Percentiles rank a stretch among this genome's conserved stretches.
Conservation (phyloP, 1,284 basidiomycete species). For the Pseudozyma flocculosa region DNA sequence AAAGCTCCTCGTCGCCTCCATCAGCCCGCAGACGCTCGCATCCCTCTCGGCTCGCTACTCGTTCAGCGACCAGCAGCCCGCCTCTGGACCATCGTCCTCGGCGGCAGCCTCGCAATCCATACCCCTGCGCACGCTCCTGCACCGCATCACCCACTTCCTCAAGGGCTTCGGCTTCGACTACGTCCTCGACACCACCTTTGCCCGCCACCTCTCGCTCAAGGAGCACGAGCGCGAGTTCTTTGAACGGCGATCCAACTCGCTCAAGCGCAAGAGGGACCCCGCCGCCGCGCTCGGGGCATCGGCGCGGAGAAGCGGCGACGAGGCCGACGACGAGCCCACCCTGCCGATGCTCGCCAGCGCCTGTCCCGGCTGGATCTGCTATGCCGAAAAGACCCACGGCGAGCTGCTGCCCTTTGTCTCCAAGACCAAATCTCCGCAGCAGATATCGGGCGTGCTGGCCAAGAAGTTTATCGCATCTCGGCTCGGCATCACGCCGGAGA, state of each 20-base stretch:
- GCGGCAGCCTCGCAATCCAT: too few relatives aligned
- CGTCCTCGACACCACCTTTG: constrained; percentile 92
- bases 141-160: constrained; percentile 61
- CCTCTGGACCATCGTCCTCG: too few relatives aligned
- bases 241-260: constrained; percentile 25
- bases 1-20: constrained; percentile 44
- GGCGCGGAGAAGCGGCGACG: constrained; percentile 1
- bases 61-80: constrained; percentile 7
- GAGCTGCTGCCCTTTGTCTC: constrained; percentile 91
- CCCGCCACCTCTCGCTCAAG: constrained; percentile 78
- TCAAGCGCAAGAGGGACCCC: constrained; percentile 5
- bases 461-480: constrained; percentile 73
- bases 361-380: constrained; percentile 99
- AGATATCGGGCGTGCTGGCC: constrained; percentile 87
- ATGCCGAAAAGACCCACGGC: constrained; percentile 90
- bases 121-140: constrained; percentile 56
- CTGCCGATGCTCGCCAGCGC: constrained; percentile 92
- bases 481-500: constrained; percentile 2
- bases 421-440: constrained; percentile 86
- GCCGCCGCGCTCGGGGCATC: neutral
- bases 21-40: constrained; percentile 84
- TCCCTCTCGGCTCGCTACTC: constrained; percentile 63
- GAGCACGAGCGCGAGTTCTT: constrained; percentile 81
- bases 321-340: constrained; percentile 21
- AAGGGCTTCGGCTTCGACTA: constrained; percentile 67